Percentiles rank a stretch among this genome's conserved stretches.
Conservation (phyloP, 2,329 filamentous ascomycete species). For the Paramyrothecium sp. region DNA sequence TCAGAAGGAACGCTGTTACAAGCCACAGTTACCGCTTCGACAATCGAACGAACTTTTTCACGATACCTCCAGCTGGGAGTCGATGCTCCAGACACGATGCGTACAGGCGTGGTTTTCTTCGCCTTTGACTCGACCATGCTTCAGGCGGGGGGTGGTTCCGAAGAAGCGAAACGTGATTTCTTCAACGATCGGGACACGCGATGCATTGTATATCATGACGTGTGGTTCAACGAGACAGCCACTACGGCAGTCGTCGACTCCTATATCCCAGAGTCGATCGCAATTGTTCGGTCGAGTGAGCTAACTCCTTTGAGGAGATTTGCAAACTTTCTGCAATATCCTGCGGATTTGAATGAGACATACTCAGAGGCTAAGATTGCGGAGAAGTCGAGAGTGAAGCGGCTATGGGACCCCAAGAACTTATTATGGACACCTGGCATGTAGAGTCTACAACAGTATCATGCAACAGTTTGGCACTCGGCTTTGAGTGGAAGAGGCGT, state of each 20-base stretch:
- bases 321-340: slow-evolving; percentile 1
- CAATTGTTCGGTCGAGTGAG: neutral
- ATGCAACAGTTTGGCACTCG: too few relatives aligned
- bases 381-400: slow-evolving; percentile 15
- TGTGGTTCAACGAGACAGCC: neutral
- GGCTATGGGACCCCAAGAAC: slow-evolving; percentile 18
- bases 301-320: slow-evolving; percentile 7
- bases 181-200: neutral
- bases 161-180: neutral
- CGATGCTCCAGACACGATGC: neutral
- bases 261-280: neutral
- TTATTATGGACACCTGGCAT: slow-evolving; percentile 21
- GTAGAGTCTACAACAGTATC: too few relatives aligned
- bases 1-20: slow-evolving; percentile 1
- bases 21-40: slow-evolving; percentile 23
- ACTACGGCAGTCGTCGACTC: neutral
- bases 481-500: too few relatives aligned
- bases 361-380: slow-evolving; percentile 11
- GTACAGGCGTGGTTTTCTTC: neutral
- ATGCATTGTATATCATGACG: neutral
- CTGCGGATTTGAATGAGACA: slow-evolving; percentile 14
- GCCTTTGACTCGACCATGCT: neutral
- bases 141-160: neutral
- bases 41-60: slow-evolving; percentile 3
- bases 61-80: neutral